Percentiles rank a stretch among this genome's conserved stretches.
These are phyloP conservation scores for Penicillium sp. DNA, from an alignment of 2,329 filamentous ascomycete genomes.

Conservation along the genomic window DNA sequence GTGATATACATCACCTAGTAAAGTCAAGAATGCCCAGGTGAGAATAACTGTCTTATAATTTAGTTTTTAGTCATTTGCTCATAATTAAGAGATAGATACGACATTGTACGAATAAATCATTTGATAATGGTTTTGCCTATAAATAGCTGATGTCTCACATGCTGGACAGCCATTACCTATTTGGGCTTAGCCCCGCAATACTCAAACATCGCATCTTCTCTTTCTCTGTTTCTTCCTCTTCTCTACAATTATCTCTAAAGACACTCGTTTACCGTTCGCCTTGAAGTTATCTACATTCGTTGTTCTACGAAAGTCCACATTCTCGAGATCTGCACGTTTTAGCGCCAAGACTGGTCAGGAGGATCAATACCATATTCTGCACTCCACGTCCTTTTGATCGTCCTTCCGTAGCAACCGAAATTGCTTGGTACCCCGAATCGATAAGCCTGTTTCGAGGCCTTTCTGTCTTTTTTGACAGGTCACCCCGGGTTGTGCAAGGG, in stretches of 20 bases:
- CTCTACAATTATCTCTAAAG: neutral
- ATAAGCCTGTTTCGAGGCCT: neutral
- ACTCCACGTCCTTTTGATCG: constrained; percentile 10
- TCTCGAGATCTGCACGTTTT: constrained; percentile 17
- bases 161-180: constrained; percentile 3
- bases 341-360: constrained; percentile 12
- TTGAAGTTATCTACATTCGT: constrained; percentile 1
- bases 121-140: constrained; percentile 8
- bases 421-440: neutral
- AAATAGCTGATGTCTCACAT: constrained; percentile 26
- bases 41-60: no score
- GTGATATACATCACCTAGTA: neutral
- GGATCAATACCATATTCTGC: constrained; percentile 11
- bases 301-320: constrained; percentile 3
- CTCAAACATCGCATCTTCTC: constrained; percentile 13
- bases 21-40: neutral
- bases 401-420: neutral
- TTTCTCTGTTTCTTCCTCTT: constrained; percentile 1
- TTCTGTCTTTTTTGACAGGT: neutral
- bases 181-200: constrained; percentile 22
- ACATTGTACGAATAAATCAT: neutral
- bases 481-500: neutral
- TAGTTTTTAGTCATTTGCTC: neutral
- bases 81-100: neutral
- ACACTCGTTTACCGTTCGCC: constrained; percentile 12